Conservation (phyloP, 73 alveolate species). For the Paramecium biaurelia region DNA sequence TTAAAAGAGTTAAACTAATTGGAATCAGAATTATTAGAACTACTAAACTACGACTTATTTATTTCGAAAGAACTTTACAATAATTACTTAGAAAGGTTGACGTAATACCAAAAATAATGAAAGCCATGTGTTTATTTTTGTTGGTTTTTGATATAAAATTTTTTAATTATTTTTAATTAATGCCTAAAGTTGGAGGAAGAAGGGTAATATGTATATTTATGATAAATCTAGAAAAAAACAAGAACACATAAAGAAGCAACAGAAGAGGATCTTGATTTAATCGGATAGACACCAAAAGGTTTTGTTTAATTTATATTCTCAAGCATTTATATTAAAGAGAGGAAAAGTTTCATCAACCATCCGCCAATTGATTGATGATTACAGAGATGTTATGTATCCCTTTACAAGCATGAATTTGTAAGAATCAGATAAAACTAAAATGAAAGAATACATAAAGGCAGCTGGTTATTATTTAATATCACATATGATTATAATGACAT, state of each 20-base stretch:
- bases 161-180: slow-evolving; percentile 33
- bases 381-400: slow-evolving; percentile 65
- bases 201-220: slow-evolving; percentile 24
- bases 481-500: slow-evolving; percentile 82
- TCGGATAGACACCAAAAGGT: slow-evolving; percentile 56
- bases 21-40: slow-evolving; percentile 4
- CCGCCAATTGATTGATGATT: slow-evolving; percentile 48
- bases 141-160: neutral
- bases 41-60: neutral
- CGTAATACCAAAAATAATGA: neutral
- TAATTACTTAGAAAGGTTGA: neutral
- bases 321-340: slow-evolving; percentile 57
- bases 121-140: slow-evolving; percentile 3
- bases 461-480: slow-evolving; percentile 77
- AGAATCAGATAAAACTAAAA: slow-evolving; percentile 78
- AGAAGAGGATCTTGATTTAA: slow-evolving; percentile 50
- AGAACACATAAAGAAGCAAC: slow-evolving; percentile 62
- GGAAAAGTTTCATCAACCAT: slow-evolving; percentile 39
- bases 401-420: slow-evolving; percentile 67
- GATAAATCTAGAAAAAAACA: slow-evolving; percentile 36
- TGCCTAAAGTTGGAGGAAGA: slow-evolving; percentile 68
- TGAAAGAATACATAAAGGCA: slow-evolving; percentile 79
- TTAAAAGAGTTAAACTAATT: neutral
- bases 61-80: neutral
- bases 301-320: neutral